Base-by-base conservation (phyloP, 129 eudicot species). In the Chrysanthemum lavandulifolium region DNA sequence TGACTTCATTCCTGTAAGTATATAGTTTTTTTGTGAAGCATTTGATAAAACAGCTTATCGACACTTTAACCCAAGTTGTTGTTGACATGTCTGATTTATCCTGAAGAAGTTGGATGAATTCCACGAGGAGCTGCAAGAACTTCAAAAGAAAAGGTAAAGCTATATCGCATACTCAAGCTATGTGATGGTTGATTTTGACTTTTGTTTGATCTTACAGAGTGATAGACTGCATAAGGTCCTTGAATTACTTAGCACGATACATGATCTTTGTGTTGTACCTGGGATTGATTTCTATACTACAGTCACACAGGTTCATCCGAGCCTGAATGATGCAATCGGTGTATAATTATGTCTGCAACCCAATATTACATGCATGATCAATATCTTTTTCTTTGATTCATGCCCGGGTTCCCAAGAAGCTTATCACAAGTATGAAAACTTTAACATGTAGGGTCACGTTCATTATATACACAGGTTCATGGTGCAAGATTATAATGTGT, bases 91-190 rank as follows among this genome's bases (percentile, higher is more conserved):
- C 54, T 13, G 91, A 85, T 85, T 78, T 90, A 71, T 85, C 97
- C 16, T 72, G 64, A 87, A 83, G 77, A 83, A 82, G 81, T 74
- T 90, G 80, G 94, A 84, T 56, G 97, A 87, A 66, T 73, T 88
- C 71, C 87, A 90, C 64, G 85, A 82, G 74, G 87, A 81, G 71
- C 91, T 90, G 45, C 82, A 85, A 80, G 86, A 90, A 80, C 97
- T 90, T 83, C 87, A 81, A 74, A 78, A 49, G 97, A 90, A 84
- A 90, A 80, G 95, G 97, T 90, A 69, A 33, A 10, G 55, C 19
- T 62, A 12, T 58, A n/a, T 58, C 61, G 68, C 43, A 14, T 77
- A 50, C 67, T 33, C 16, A 19, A 18, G 13, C 16, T 60, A 60
- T 62, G 49, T 13, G 47, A 77, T 23, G 21, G n/a, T 16, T 47